phyloP scores from a whole-genome alignment of 2,329 filamentous ascomycete genomes.

The Aspergillaceae sp. region DNA sequence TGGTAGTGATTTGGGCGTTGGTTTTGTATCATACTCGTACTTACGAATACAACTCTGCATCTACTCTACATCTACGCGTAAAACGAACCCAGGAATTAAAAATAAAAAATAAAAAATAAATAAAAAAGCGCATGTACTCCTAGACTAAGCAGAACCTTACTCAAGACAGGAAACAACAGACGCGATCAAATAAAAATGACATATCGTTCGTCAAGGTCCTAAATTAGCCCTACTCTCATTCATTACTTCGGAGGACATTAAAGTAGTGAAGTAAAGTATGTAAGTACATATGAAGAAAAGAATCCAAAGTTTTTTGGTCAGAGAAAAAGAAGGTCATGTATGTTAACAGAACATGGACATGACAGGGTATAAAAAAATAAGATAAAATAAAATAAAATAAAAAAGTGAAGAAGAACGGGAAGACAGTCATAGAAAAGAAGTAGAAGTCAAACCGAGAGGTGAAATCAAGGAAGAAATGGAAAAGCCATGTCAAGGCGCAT shows the following conservation, averaged over 20 bases:
- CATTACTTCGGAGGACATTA: conserved; percentile 1
- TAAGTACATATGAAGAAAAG: background rate
- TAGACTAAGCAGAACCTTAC: background rate
- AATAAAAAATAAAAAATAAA: background rate
- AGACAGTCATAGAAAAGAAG: background rate
- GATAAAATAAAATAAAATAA: conserved; percentile 7
- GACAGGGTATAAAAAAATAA: conserved; percentile 2
- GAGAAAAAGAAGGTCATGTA: conserved; percentile 2
- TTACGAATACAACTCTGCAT: background rate
- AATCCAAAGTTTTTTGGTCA: conserved; percentile 3
- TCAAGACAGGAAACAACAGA: too few relatives aligned
- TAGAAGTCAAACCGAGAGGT: background rate
- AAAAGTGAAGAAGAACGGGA: background rate
- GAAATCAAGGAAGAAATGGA: too few relatives aligned
- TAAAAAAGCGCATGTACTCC: background rate
- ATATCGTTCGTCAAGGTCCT: background rate
- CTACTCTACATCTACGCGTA: background rate
- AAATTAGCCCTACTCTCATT: conserved; percentile 3
- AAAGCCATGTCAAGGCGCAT: too few relatives aligned
- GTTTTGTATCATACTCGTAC: too few relatives aligned
- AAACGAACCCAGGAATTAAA: background rate
- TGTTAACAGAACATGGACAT: too few relatives aligned
- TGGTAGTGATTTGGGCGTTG: too few relatives aligned
- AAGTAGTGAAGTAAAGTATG: conserved; percentile 1
- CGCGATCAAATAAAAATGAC: conserved; percentile 1